Conservation (phyloP, 1,284 basidiomycete species). For the Moesziomyces globuligerus region DNA sequence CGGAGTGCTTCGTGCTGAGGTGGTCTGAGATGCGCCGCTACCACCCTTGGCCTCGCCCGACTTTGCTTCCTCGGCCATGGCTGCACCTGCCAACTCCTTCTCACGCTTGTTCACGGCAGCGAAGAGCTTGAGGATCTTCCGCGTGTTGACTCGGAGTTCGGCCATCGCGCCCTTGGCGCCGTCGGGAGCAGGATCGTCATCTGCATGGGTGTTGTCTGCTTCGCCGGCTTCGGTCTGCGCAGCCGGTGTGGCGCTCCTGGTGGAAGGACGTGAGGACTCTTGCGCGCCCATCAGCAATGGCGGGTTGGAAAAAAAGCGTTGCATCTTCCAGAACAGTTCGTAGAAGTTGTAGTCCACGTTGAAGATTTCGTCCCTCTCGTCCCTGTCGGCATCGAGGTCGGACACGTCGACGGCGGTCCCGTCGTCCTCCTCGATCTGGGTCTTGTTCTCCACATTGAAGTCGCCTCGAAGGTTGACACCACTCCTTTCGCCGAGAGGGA, state of each 20-base stretch:
- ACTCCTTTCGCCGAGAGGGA: slow-evolving; percentile 85
- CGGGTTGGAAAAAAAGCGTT: slow-evolving; percentile 60
- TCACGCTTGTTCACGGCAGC: slow-evolving; percentile 47
- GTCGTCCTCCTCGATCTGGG: slow-evolving; percentile 38
- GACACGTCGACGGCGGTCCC: slow-evolving; percentile 17
- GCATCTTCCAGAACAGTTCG: slow-evolving; percentile 60
- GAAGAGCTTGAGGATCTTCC: slow-evolving; percentile 52
- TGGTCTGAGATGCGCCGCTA: slow-evolving; percentile 2
- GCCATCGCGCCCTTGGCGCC: slow-evolving; percentile 49
- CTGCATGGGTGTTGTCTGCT: slow-evolving; percentile 7
- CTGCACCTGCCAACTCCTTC: slow-evolving; percentile 47
- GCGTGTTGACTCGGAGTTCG: slow-evolving; percentile 44
- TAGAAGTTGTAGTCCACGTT: slow-evolving; percentile 51
- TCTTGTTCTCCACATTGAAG: slow-evolving; percentile 74
- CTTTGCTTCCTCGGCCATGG: slow-evolving; percentile 36
- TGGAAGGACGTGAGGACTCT: slow-evolving; percentile 20
- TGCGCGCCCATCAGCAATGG: slow-evolving; percentile 44
- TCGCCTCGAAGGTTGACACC: slow-evolving; percentile 89
- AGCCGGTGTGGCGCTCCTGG: slow-evolving; percentile 31
- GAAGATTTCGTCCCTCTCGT: slow-evolving; percentile 47
- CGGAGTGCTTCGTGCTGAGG: slow-evolving; percentile 7
- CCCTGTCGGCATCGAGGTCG: slow-evolving; percentile 17
- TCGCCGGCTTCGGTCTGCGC: slow-evolving; percentile 3
- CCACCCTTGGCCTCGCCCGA: slow-evolving; percentile 1
- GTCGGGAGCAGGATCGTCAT: slow-evolving; percentile 50